Conservation (phyloP, 1,139 yeast genomes). For the Taphrina communis region DNA sequence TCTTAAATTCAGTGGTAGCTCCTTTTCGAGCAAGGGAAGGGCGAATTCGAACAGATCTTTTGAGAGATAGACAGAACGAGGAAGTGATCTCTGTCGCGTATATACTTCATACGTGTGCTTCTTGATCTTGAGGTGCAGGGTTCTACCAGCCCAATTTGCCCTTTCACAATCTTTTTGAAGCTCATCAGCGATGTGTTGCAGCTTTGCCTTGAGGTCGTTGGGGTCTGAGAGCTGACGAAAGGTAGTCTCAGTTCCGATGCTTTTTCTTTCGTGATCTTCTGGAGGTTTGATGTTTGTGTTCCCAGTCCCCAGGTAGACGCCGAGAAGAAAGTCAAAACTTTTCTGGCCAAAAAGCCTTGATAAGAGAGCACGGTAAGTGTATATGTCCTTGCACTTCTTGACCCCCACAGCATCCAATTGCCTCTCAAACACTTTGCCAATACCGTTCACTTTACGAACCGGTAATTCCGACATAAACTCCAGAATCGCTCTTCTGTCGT, state of each 20-base stretch:
- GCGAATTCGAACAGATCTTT: slow-evolving; percentile 46
- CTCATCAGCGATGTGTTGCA: slow-evolving; percentile 44
- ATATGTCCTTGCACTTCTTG: slow-evolving; percentile 46
- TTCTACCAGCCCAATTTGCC: slow-evolving; percentile 45
- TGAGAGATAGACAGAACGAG: slow-evolving; percentile 43
- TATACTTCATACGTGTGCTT: slow-evolving; percentile 46
- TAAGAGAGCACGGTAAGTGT: slow-evolving; percentile 43
- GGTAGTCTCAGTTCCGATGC: slow-evolving; percentile 47
- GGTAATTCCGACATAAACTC: slow-evolving; percentile 46
- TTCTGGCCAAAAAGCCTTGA: slow-evolving; percentile 43
- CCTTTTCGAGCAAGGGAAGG: slow-evolving; percentile 46
- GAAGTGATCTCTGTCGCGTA: slow-evolving; percentile 45
- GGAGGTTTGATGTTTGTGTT: slow-evolving; percentile 45
- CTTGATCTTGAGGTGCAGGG: slow-evolving; percentile 47
- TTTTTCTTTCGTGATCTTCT: slow-evolving; percentile 47
- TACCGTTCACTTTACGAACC: slow-evolving; percentile 47
- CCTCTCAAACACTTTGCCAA: slow-evolving; percentile 48
- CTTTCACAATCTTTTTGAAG: slow-evolving; percentile 46
- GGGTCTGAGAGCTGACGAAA: slow-evolving; percentile 44
- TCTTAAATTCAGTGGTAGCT: slow-evolving; percentile 45
- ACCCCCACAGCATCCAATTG: slow-evolving; percentile 47
- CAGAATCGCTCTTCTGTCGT: slow-evolving; percentile 44
- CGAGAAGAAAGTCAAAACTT: slow-evolving; percentile 45
- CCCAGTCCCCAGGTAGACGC: slow-evolving; percentile 47
- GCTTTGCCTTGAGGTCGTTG: slow-evolving; percentile 43